Evolutionary conservation across 179 eudicot species (phyloP).

Genomic region (Spergularia azorica): DNA sequence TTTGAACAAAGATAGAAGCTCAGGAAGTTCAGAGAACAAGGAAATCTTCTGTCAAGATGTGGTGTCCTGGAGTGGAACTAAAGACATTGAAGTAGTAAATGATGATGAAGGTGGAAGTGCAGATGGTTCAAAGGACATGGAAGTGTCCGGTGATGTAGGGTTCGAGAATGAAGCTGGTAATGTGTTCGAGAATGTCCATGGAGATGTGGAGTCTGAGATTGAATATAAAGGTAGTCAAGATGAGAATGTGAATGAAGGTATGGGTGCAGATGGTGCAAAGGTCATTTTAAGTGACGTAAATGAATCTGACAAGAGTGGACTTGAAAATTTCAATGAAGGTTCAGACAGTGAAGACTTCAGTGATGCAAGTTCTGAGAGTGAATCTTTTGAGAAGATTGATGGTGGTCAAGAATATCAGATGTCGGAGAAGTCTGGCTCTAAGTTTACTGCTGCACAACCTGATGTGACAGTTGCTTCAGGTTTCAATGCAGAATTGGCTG

Average conservation of each 20-base stretch:
- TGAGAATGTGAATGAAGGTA: neutral
- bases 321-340: neutral
- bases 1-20: neutral
- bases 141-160: too few species aligned
- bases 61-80: neutral
- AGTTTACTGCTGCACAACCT: conserved; percentile 2
- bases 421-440: conserved; percentile 7
- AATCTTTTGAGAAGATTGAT: conserved; percentile 1
- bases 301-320: neutral
- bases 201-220: neutral
- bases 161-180: too few species aligned
- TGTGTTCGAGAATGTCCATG: too few species aligned
- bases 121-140: conserved; percentile 3
- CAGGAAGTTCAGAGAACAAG: conserved; percentile 5
- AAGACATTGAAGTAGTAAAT: too few species aligned
- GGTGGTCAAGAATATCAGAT: neutral
- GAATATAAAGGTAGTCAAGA: neutral
- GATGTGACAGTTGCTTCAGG: neutral
- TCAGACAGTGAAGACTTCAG: neutral
- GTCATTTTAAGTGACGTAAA: neutral
- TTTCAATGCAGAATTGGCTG: neutral
- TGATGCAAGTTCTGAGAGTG: neutral
- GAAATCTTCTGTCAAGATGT: neutral
- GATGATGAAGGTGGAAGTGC: neutral
- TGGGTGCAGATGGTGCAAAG: neutral